Base-by-base conservation (phyloP, 768 basidiomycete genomes). In the Lentinula lateritia region DNA sequence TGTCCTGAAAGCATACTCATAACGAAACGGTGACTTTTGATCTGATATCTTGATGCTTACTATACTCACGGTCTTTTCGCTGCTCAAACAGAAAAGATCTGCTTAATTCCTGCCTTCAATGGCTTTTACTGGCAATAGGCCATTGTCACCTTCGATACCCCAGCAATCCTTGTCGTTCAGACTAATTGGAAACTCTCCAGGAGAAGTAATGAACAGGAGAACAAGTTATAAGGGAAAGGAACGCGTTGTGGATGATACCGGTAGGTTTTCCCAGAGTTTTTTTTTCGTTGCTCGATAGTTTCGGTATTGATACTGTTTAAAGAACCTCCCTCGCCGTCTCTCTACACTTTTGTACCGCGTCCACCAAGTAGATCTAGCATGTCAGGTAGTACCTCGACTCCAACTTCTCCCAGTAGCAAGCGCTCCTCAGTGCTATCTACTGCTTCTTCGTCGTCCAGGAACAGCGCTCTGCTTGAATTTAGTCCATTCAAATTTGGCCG, bases 271-370 rank as follows among this genome's bases (percentile, higher is more conserved):
- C 28, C 16, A 23, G 15, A 59, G 5, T 48, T 36, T 15, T 10
- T 28, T 28, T 28, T 28, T 28, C 28, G 28, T 50, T 15, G 28
- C 23, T 38, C 10, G 2, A 16, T 36, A 6, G 15, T 9, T 15
- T 41, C 16, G 13, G 8, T 15, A 41, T n/a, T 36, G 15, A 39
- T 28, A 0, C 3, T 23, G 48, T 7, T 10, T 28, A 35, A 12
- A 59, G 58, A 59, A 13, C 58, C 58, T 46, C 58, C 58, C 2
- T 59, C 58, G n/a, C 45, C 58, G 2, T 59, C 58, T 45, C 36
- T 50, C 7, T 59, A 59, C 58, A 35, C 58, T 6, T 59, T 59
- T 50, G 36, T 59, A 34, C 36, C 58, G 16, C 43, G 58, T 9
- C 45, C 58, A 36, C 58, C 43, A 38, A 59, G 58, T 50, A 16